Evolutionary conservation across 495 filamentous ascomycete genomes (phyloP), one percentile per base, ranked within the genome.

Genomic region (Aspergillus ellipticus): DNA sequence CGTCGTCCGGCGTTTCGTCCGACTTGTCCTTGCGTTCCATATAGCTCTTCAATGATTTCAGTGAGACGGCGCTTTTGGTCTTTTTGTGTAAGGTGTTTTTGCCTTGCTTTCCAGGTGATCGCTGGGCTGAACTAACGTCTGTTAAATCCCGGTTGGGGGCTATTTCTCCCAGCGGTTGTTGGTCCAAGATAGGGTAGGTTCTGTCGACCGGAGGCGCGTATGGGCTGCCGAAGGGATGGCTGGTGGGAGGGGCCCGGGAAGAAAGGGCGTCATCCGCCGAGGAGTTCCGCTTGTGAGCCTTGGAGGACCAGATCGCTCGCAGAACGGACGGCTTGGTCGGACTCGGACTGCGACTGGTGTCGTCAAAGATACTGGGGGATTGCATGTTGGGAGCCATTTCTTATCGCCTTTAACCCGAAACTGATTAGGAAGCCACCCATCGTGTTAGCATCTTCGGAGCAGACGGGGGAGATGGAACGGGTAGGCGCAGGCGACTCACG

Each of bases 11-110:
- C 6, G 56, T 61, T 41, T 81, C 79, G 45, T 68, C 70, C 48
- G 74, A 74, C 61, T 81, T 72, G 66, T 81, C 71, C 56, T 69
- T 73, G 65, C 84, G 79, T 54, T 81, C 71, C 69, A 75, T 77
- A 45, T 87, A 83, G 58, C 69, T 74, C 41, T 74, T 72, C 11
- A 85, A 64, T 0, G 85, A 79, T 58, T 83, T 88, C 42, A 90
- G 68, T 13, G 87, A 88, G 0, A 88, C 79, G 17, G 82, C 80
- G 55, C 85, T 85, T 59, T 87, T 82, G 0, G 81, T 83, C 58
- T 82, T 86, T 74, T 89, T 90, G 58, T 83, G 75, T 41, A 81
- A 48, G 33, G 67, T 53, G 39, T 59, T 64, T 57, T 71, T 77
- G 46, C 58, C 58, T 37, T 60, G 60, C 55, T 69, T 71, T 43